These are phyloP conservation scores for Pythium coloratum DNA, from an alignment of 352 stramenopile species.

Conservation along the genomic window DNA sequence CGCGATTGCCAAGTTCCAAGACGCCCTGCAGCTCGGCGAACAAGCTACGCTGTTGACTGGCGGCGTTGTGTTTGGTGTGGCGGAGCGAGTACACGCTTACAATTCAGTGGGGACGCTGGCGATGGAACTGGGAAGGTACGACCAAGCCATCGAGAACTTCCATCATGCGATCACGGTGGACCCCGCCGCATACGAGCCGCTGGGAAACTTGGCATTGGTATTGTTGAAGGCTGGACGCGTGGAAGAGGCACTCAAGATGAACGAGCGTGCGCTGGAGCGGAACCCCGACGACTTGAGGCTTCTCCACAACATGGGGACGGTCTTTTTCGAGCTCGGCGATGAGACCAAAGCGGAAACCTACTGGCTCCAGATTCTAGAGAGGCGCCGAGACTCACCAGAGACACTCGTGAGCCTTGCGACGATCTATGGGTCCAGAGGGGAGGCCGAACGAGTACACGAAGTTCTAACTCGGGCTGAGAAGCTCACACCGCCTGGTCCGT, in stretches of 20 bases:
- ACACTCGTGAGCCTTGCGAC: constrained; percentile 25
- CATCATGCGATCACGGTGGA: constrained; percentile 14
- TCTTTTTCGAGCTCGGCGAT: constrained; percentile 10
- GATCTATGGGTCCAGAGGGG: constrained; percentile 22
- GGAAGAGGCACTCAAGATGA: constrained; percentile 19
- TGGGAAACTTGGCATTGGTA: constrained; percentile 27
- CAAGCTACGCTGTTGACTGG: background rate
- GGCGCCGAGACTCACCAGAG: constrained; percentile 12
- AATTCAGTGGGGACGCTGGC: constrained; percentile 36
- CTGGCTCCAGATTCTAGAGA: constrained; percentile 15
- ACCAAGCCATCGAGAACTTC: constrained; percentile 20
- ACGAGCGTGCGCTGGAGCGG: constrained; percentile 15
- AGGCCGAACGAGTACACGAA: background rate
- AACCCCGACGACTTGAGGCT: constrained; percentile 22
- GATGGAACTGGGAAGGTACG: constrained; percentile 7
- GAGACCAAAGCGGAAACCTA: constrained; percentile 14
- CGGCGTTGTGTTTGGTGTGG: background rate
- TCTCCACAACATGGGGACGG: constrained; percentile 33
- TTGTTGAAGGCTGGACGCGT: constrained; percentile 13
- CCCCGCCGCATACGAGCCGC: constrained; percentile 15
- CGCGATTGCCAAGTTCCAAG: constrained; percentile 13
- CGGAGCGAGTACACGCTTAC: constrained; percentile 19
- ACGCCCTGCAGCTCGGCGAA: constrained; percentile 5
- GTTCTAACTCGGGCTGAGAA: background rate
- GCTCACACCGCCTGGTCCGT: background rate